phyloP scores from a whole-genome alignment of 106 monocot genomes.

The Alisma plantagoaquatica region DNA sequence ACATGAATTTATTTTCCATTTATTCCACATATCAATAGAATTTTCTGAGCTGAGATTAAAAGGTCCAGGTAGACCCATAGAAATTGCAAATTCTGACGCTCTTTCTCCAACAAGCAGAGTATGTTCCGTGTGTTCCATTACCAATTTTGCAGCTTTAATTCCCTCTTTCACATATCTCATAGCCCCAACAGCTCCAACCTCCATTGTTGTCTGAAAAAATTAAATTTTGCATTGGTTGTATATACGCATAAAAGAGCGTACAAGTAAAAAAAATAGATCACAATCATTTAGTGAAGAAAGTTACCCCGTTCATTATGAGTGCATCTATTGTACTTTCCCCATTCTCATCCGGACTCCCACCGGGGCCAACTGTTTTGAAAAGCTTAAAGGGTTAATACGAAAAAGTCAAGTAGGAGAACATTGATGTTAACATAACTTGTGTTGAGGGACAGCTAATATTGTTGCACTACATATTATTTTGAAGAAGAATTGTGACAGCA shows the following conservation, averaged over 20 bases:
- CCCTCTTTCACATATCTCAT: constrained; percentile 97
- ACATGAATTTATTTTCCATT: constrained; percentile 58
- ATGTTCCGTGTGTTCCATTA: constrained; percentile 77
- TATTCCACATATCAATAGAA: constrained; percentile 61
- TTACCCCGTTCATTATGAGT: constrained; percentile 94
- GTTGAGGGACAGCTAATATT: too few relatives aligned
- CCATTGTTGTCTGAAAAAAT: constrained; percentile 65
- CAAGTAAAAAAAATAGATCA: background rate
- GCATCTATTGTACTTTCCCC: constrained; percentile 95
- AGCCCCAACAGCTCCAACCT: constrained; percentile 80
- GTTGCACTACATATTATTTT: too few relatives aligned
- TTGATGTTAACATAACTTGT: too few relatives aligned
- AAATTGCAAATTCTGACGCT: constrained; percentile 77
- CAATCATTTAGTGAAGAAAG: background rate
- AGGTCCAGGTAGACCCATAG: constrained; percentile 90
- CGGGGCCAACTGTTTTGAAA: constrained; percentile 83
- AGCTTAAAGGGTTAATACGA: too few relatives aligned
- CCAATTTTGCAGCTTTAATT: constrained; percentile 76
- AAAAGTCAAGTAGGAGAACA: too few relatives aligned
- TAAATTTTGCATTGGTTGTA: background rate
- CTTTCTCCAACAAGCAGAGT: constrained; percentile 79
- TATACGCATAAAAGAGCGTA: background rate
- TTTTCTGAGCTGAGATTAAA: constrained; percentile 68
- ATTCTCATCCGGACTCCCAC: constrained; percentile 97
- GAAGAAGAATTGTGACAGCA: too few relatives aligned